Base-by-base conservation (phyloP, 2,329 filamentous ascomycete species). In the Fusarium sp. region DNA sequence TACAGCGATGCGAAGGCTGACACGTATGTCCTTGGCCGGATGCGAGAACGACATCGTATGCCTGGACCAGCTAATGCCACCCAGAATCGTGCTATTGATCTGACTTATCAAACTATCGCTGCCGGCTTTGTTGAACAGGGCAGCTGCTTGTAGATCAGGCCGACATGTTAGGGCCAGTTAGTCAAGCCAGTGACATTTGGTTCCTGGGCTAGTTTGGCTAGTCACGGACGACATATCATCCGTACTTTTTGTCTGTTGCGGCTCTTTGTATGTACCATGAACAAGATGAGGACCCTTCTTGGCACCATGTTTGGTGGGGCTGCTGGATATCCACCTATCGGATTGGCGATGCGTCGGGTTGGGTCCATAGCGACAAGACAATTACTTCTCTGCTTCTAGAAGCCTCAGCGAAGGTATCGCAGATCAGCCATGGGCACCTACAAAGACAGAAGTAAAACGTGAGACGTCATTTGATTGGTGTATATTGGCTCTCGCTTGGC, bases 321-420 rank as follows among this genome's bases (percentile, higher is more conserved):
- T 52, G n/a, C 32, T 29, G 40, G 56, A 63, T 68, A 38, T 68
- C 74, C 72, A 75, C 74, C 74, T 76, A 76, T 76, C 74, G 73
- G 73, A 60, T 74, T 42, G 52, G 34, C 44, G 54, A 34, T 38
- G 51, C 45, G 53, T 38, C 57, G 44, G 34, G 25, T 27, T 54
- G 40, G 47, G 54, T 57, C 59, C 45, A 40, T 59, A 68, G 62
- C 46, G 30, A 25, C 43, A 50, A 50, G 53, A 59, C 51, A 50
- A 49, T 60, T 30, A 27, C 52, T 73, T 61, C 57, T 70, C 15
- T 53, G 42, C 63, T 76, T 76, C 74, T 66, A 74, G 74, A 76
- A 76, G 73, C 50, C 60, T 74, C 51, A 63, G 52, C 49, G 74
- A 76, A 76, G 63, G 56, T 62, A 40, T 43, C 71, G 49, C 45